These are phyloP conservation scores for Debaryomyces fabryi DNA, from an alignment of 1,139 yeast genomes.

Conservation along the genomic window DNA sequence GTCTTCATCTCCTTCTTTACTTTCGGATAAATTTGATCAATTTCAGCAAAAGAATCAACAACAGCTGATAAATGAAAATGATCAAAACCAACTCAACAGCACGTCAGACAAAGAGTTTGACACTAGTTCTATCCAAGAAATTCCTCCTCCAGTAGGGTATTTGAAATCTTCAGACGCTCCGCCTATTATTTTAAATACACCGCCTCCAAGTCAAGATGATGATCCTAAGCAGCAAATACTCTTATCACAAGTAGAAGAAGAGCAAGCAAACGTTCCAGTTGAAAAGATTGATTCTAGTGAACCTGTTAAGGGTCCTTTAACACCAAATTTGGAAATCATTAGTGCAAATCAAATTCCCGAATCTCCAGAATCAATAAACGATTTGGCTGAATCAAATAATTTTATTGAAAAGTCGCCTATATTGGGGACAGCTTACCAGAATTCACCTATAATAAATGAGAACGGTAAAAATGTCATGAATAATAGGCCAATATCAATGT, in stretches of 20 bases:
- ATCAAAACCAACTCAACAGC: not conserved
- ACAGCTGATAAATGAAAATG: not conserved
- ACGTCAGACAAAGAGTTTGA: not conserved
- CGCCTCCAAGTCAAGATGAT: conserved; percentile 14
- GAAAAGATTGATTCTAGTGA: not conserved
- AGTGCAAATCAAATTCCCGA: conserved; percentile 11
- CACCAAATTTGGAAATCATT: conserved; percentile 19
- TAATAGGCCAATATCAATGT: conserved; percentile 64
- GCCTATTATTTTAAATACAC: conserved; percentile 8
- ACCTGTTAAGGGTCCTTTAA: conserved; percentile 11
- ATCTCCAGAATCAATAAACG: conserved; percentile 18
- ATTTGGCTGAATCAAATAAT: conserved; percentile 17
- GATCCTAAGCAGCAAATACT: not conserved
- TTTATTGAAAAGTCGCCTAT: conserved; percentile 25
- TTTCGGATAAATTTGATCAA: not conserved
- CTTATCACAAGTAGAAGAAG: not conserved
- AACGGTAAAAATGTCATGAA: conserved; percentile 19
- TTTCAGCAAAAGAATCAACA: not conserved
- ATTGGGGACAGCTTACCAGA: conserved; percentile 22
- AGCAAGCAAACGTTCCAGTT: not conserved
- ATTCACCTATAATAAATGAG: conserved; percentile 14
- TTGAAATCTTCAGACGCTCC: not conserved
- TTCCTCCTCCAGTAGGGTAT: not conserved
- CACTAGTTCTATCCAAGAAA: conserved; percentile 4
- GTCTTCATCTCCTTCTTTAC: conserved; percentile 1